Conservation (phyloP, 352 stramenopile species). For the Aphanomyces invadans region DNA sequence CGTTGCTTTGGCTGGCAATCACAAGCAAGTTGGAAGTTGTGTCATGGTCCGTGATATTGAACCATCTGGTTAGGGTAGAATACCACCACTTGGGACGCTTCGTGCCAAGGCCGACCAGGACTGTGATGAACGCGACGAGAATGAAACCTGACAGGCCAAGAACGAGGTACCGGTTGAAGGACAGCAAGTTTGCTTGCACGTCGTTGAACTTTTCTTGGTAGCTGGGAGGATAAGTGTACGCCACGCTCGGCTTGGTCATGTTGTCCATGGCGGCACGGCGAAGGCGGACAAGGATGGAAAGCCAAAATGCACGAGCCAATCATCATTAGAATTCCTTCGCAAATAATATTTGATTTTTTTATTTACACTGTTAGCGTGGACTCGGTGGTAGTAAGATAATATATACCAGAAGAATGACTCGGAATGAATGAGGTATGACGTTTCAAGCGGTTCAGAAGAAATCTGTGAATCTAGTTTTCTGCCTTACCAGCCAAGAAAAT, state of each 20-base stretch:
- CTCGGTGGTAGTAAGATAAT: too few relatives aligned
- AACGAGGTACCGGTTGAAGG: not conserved
- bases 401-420: too few relatives aligned
- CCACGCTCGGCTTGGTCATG: not conserved
- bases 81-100: slow-evolving; percentile 4
- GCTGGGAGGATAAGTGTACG: not conserved
- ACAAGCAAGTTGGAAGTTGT: slow-evolving; percentile 3
- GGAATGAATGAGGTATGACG: too few relatives aligned
- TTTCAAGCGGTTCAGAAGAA: too few relatives aligned
- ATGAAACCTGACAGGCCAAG: not conserved
- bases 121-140: not conserved
- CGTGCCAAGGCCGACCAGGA: not conserved
- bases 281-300: not conserved
- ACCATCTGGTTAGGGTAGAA: not conserved
- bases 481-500: too few relatives aligned
- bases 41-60: slow-evolving; percentile 3
- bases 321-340: not conserved
- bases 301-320: not conserved
- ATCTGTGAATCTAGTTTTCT: too few relatives aligned
- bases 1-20: not conserved
- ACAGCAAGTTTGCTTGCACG: not conserved
- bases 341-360: too few relatives aligned
- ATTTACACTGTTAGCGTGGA: too few relatives aligned
- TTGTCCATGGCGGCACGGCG: not conserved
- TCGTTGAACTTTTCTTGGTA: not conserved